phyloP scores from a whole-genome alignment of 2,329 filamentous ascomycete genomes.

The Cercospora zeina region DNA sequence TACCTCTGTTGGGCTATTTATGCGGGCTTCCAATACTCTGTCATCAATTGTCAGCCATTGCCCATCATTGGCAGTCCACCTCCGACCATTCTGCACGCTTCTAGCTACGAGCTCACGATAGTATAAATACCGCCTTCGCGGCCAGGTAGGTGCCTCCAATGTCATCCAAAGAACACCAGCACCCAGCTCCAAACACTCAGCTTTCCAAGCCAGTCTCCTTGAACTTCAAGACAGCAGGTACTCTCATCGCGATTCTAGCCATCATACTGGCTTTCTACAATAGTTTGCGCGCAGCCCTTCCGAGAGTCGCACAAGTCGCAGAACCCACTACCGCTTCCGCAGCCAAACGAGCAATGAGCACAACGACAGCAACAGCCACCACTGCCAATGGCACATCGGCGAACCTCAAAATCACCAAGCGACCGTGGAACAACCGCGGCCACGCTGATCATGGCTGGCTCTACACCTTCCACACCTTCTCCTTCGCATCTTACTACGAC shows the following conservation, averaged over 20 bases:
- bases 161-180: constrained; percentile 30
- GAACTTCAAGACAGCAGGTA: constrained; percentile 35
- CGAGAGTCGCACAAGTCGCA: constrained; percentile 31
- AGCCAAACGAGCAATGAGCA: constrained; percentile 42
- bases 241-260: constrained; percentile 42
- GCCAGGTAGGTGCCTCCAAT: constrained; percentile 25
- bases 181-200: constrained; percentile 7
- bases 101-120: constrained; percentile 19
- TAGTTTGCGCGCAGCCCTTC: constrained; percentile 43
- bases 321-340: constrained; percentile 11
- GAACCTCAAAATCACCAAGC: constrained; percentile 65
- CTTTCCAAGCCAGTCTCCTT: constrained; percentile 18
- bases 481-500: constrained; percentile 72
- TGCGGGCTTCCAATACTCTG: neutral
- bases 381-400: constrained; percentile 24
- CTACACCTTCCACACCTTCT: constrained; percentile 83
- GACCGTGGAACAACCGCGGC: constrained; percentile 70
- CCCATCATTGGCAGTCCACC: constrained; percentile 17
- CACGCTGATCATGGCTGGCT: constrained; percentile 85
- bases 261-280: constrained; percentile 50
- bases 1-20: neutral
- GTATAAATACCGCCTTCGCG: constrained; percentile 24
- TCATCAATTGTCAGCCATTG: constrained; percentile 21
- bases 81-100: constrained; percentile 16
- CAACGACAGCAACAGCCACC: constrained; percentile 39